phyloP scores from a whole-genome alignment of 768 basidiomycete genomes.

The Pisolithus tinctorius region DNA sequence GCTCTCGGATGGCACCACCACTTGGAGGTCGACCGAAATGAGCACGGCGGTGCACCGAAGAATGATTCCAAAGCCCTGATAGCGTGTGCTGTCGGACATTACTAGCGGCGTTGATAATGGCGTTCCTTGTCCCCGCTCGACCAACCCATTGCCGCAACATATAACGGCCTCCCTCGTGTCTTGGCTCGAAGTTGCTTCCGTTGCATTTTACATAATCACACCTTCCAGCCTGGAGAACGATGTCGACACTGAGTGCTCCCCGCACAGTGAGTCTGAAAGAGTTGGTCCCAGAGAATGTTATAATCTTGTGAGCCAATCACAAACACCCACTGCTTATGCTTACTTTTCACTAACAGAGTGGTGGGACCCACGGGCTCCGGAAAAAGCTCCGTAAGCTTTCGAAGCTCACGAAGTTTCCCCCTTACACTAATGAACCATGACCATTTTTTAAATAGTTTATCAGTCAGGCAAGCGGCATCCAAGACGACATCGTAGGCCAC shows the following conservation, averaged over 20 bases:
- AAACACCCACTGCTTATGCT: background rate
- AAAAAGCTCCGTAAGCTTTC: background rate
- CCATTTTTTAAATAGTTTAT: background rate
- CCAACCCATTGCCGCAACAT: slow-evolving; percentile 19
- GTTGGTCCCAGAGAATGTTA: background rate
- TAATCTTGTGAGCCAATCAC: background rate
- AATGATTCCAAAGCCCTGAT: too few relatives aligned
- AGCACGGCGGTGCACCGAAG: too few relatives aligned
- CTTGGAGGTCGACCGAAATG: too few relatives aligned
- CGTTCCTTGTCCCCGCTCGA: slow-evolving; percentile 1
- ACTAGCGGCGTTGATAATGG: too few relatives aligned
- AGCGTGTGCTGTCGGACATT: too few relatives aligned
- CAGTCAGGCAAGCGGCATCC: background rate
- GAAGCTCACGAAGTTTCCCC: background rate
- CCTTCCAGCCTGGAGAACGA: background rate
- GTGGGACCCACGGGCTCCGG: background rate
- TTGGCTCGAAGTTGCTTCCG: too few relatives aligned
- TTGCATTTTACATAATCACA: too few relatives aligned
- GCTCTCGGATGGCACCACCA: too few relatives aligned
- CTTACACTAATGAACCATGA: background rate
- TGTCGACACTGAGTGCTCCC: background rate
- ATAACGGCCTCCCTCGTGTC: background rate
- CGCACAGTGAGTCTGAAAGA: background rate
- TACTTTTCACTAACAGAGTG: background rate
- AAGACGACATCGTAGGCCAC: background rate